phyloP scores from a whole-genome alignment of 805 yeast species.

The Cyberlindnera suaveolens region DNA sequence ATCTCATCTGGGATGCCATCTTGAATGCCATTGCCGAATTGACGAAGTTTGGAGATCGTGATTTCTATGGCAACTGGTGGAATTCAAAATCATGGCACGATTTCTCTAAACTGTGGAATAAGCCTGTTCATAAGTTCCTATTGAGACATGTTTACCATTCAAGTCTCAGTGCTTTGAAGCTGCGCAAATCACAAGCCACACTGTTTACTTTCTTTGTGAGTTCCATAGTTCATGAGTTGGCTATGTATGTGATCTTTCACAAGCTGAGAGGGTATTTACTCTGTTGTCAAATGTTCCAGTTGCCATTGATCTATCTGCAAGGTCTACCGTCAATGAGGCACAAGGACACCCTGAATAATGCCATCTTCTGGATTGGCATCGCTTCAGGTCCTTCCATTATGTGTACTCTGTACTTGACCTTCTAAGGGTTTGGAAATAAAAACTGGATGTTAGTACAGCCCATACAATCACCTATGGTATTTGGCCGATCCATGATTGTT shows the following conservation, averaged over 20 bases:
- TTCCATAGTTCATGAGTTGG: conserved; percentile 80
- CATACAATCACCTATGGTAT: too few relatives aligned
- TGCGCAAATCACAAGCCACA: conserved; percentile 65
- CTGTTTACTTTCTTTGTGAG: conserved; percentile 74
- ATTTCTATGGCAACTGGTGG: conserved; percentile 98
- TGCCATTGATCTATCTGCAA: conserved; percentile 72
- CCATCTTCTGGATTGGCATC: conserved; percentile 87
- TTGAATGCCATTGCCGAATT: conserved; percentile 86
- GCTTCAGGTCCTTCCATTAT: conserved; percentile 84
- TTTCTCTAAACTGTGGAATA: conserved; percentile 90
- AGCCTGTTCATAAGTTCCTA: conserved; percentile 85
- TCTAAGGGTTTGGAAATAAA: conserved; percentile 29
- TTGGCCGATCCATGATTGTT: too few relatives aligned
- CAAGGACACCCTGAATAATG: conserved; percentile 62
- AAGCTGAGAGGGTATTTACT: conserved; percentile 77
- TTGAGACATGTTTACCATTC: conserved; percentile 93
- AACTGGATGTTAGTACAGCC: too few relatives aligned
- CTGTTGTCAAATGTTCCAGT: conserved; percentile 77
- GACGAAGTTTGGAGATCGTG: conserved; percentile 81
- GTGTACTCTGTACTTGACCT: conserved; percentile 77
- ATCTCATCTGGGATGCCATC: conserved; percentile 93
- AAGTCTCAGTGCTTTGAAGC: conserved; percentile 66
- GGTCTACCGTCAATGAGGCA: conserved; percentile 41
- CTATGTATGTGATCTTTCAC: conserved; percentile 84
- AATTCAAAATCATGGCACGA: conserved; percentile 90